Evolutionary conservation across 352 stramenopile genomes (phyloP), one percentile per base, ranked within the genome.

Genomic region (Phytophthora agathidicida): DNA sequence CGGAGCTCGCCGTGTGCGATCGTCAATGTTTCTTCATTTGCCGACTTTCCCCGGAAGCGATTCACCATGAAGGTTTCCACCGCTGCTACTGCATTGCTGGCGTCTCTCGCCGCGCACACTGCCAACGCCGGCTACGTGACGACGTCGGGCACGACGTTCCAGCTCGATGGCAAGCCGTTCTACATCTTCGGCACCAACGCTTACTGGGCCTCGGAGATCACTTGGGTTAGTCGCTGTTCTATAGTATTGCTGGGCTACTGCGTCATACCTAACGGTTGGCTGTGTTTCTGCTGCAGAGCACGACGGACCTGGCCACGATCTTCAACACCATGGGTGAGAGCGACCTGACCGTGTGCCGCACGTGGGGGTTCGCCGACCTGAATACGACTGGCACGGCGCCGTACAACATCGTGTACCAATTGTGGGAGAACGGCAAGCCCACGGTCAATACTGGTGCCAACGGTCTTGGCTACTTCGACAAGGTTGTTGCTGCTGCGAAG

Each of bases 101-200:
- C 43, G 8, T 43, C 54, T 16, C 44, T 66, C 10, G 19, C 50
- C 37, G 14, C 44, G 33, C 41, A 60, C 28, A 42, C 19, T 6
- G 23, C 49, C 39, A 26, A 26, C 6, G 65, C 65, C 4, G 65
- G 53, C 8, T 74, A 46, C 43, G 65, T 74, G 23, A 71, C 47
- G 41, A 74, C 65, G 30, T 74, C 65, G 20, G 60, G 48, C 44
- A 70, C 60, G 2, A 65, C 36, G 17, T 74, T 74, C 38, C 32
- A 70, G 36, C 22, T 67, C 23, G 65, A 74, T 38, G 65, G 65
- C 43, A 42, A 48, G 2, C 53, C 60, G 27, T 70, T 74, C 53
- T 71, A 74, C 60, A 41, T 70, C 26, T 69, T 73, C 28, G 64
- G 64, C 35, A 73, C 64, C 14, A 73, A 73, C 37, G 57, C 64